phyloP scores from a whole-genome alignment of 345 rosid species.

The Syzygium aromaticum region DNA sequence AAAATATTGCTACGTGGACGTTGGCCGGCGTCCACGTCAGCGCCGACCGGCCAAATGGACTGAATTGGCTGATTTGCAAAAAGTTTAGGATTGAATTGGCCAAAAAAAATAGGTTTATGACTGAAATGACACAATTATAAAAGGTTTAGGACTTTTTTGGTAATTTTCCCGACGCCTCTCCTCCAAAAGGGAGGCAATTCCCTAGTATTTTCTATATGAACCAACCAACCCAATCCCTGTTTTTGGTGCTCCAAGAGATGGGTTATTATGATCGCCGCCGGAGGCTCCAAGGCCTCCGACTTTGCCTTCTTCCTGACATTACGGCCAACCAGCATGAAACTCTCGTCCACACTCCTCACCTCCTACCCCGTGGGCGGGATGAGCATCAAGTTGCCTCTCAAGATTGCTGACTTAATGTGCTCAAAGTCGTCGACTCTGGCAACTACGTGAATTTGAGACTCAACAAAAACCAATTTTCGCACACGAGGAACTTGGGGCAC shows the following conservation, averaged over 20 bases:
- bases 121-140: no score
- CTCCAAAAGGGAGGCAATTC: constrained; percentile 86
- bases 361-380: constrained; percentile 17
- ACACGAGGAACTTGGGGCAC: constrained; percentile 42
- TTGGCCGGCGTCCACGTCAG: no score
- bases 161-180: constrained; percentile 57
- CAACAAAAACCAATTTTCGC: constrained; percentile 29
- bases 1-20: no score
- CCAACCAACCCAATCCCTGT: constrained; percentile 74
- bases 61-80: no score
- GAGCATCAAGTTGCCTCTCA: constrained; percentile 35
- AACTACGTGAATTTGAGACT: constrained; percentile 51
- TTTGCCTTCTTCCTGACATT: constrained; percentile 38
- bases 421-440: constrained; percentile 24
- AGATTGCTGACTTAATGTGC: constrained; percentile 15
- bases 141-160: no score
- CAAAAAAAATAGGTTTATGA: no score
- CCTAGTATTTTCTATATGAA: constrained; percentile 44
- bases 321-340: constrained; percentile 48
- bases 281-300: constrained; percentile 52
- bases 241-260: constrained; percentile 60
- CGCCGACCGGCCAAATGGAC: no score
- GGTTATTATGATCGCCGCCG: constrained; percentile 46
- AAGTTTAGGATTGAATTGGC: no score
- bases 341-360: constrained; percentile 40